These are phyloP conservation scores for Ettlia oleoabundans DNA, from an alignment of 139 green algal genomes.

Conservation along the genomic window DNA sequence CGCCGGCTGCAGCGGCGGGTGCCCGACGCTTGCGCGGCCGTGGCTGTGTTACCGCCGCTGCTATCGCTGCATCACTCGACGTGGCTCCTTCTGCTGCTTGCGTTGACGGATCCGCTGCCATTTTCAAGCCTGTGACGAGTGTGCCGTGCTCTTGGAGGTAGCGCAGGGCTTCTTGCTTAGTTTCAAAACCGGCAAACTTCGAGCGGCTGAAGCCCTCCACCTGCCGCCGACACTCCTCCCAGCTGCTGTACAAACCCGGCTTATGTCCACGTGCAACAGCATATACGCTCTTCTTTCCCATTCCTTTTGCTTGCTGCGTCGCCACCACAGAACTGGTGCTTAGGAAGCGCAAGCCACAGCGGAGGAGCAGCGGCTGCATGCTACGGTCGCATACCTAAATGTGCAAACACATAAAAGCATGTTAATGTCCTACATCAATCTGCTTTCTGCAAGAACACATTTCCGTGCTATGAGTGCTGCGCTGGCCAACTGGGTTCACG, in stretches of 20 bases:
- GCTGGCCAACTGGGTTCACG: too few species aligned
- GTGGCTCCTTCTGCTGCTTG: neutral
- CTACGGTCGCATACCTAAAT: neutral
- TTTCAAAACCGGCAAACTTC: conserved; percentile 45
- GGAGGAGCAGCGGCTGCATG: neutral
- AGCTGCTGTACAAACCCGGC: conserved; percentile 47
- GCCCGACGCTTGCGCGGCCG: neutral
- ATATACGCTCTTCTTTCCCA: conserved; percentile 2
- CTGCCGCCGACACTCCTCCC: conserved; percentile 35
- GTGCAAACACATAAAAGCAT: neutral
- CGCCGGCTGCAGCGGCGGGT: neutral
- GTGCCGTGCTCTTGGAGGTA: conserved; percentile 21
- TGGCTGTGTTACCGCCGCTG: neutral
- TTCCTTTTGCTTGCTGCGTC: neutral
- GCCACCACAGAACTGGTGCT: neutral
- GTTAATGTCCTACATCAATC: neutral
- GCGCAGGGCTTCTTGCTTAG: conserved; percentile 22
- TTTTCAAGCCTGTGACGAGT: neutral
- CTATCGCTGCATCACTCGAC: neutral
- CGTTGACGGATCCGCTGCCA: neutral
- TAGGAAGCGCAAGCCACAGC: neutral
- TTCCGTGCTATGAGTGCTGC: too few species aligned
- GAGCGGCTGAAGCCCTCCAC: conserved; percentile 34
- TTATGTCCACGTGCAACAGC: conserved; percentile 36
- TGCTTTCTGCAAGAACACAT: too few species aligned